Conservation (phyloP, 192 early-diverging fungal genomes). For the Coemansia sp. region DNA sequence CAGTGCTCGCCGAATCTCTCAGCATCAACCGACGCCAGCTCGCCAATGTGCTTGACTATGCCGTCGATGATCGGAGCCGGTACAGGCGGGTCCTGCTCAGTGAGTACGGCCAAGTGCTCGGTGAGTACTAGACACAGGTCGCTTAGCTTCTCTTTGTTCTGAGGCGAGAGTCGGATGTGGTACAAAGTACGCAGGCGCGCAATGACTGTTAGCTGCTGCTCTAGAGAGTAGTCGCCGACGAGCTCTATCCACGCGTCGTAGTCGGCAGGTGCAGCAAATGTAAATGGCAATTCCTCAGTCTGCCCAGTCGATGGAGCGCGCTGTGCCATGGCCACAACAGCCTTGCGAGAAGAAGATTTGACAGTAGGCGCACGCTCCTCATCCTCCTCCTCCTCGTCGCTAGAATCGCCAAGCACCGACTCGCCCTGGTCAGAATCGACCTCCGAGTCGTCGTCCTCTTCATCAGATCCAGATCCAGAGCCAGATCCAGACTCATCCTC, state of each 20-base stretch:
- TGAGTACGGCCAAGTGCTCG: conserved; percentile 70
- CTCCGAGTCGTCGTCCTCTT: conserved; percentile 31
- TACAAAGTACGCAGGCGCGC: conserved; percentile 83
- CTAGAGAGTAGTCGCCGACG: conserved; percentile 61
- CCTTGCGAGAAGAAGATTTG: neutral
- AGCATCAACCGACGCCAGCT: conserved; percentile 63
- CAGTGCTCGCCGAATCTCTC: conserved; percentile 63
- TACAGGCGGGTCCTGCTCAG: conserved; percentile 61
- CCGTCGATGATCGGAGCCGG: conserved; percentile 58
- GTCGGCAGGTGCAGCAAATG: conserved; percentile 78
- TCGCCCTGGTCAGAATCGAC: conserved; percentile 19
- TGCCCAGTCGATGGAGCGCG: neutral
- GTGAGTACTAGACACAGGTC: conserved; percentile 68
- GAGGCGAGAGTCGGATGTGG: conserved; percentile 78
- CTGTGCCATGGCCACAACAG: neutral
- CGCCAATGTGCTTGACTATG: conserved; percentile 64
- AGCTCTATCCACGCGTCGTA: conserved; percentile 72
- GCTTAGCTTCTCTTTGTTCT: conserved; percentile 79
- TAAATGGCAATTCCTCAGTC: conserved; percentile 73
- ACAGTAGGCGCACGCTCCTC: neutral
- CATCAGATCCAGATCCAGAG: conserved; percentile 21
- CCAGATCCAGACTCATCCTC: conserved; percentile 15
- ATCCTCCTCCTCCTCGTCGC: neutral
- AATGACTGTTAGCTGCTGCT: conserved; percentile 75
- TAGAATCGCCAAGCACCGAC: neutral